Conservation (phyloP, 768 basidiomycete species). For the Trametopsis cervina region DNA sequence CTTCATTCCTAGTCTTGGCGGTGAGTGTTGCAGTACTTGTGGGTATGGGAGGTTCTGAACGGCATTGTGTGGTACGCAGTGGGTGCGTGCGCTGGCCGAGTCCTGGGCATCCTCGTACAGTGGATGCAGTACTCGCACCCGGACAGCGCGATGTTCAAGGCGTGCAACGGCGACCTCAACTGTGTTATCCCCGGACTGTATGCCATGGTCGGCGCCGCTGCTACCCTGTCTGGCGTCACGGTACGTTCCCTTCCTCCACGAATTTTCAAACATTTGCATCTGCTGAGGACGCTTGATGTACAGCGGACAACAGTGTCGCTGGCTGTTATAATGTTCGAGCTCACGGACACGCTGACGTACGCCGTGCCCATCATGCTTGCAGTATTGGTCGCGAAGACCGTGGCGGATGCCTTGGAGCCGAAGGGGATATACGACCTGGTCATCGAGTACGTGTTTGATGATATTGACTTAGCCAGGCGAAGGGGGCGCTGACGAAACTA, state of each 20-base stretch:
- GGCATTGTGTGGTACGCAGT: slow-evolving; percentile 30
- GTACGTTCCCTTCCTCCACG: slow-evolving; percentile 33
- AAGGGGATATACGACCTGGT: slow-evolving; percentile 97
- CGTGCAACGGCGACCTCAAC: slow-evolving; percentile 55
- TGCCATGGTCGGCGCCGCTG: slow-evolving; percentile 95
- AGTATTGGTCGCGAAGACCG: slow-evolving; percentile 85
- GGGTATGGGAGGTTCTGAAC: not conserved
- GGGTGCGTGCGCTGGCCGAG: slow-evolving; percentile 88
- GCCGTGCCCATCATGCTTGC: slow-evolving; percentile 85
- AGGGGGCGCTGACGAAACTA: not conserved
- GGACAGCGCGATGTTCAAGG: slow-evolving; percentile 48
- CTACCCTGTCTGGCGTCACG: slow-evolving; percentile 92
- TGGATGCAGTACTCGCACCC: slow-evolving; percentile 64
- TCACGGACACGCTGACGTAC: slow-evolving; percentile 86
- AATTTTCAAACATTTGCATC: slow-evolving; percentile 7
- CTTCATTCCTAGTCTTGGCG: slow-evolving; percentile 89
- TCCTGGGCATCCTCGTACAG: slow-evolving; percentile 78
- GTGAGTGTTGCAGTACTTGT: slow-evolving; percentile 7
- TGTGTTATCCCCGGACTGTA: slow-evolving; percentile 90
- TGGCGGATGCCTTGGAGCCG: slow-evolving; percentile 82
- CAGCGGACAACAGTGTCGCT: slow-evolving; percentile 87
- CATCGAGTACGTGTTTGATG: slow-evolving; percentile 52
- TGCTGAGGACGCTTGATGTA: no score
- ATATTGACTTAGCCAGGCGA: not conserved
- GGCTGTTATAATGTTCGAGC: slow-evolving; percentile 93